A percentile compares a stretch with the other conserved stretches of the same genome.
Conservation (phyloP, 257 asterid species). For the Avicennia marina region DNA sequence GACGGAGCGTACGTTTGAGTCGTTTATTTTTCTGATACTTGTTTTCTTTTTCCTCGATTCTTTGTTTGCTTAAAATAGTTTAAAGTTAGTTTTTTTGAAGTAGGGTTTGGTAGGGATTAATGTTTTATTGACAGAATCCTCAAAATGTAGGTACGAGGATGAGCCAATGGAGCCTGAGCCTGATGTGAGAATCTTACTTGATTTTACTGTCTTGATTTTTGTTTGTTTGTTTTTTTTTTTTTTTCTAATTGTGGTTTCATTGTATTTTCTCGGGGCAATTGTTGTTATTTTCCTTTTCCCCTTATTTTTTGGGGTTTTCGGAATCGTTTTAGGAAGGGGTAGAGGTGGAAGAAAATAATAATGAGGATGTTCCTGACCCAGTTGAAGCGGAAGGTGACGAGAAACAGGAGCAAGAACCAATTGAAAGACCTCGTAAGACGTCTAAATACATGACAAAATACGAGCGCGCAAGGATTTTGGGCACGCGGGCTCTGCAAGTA, state of each 20-base stretch:
- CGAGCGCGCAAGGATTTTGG: constrained; percentile 64
- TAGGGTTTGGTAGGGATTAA: constrained; percentile 15
- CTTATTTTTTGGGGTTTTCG: too few species aligned
- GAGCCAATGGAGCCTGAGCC: constrained; percentile 59
- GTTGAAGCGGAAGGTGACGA: constrained; percentile 47
- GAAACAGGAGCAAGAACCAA: constrained; percentile 36
- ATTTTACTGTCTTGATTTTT: neutral
- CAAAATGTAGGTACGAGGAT: constrained; percentile 40
- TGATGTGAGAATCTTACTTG: constrained; percentile 37
- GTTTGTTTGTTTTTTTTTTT: neutral
- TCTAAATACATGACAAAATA: constrained; percentile 66
- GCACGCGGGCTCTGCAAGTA: constrained; percentile 61
- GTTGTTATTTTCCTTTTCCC: too few species aligned
- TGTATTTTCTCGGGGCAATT: neutral
- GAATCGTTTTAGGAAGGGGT: constrained; percentile 71
- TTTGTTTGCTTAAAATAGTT: neutral
- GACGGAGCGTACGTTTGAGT: constrained; percentile 41
- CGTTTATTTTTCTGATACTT: neutral
- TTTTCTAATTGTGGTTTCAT: neutral
- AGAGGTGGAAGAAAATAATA: constrained; percentile 38
- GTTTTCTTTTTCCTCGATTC: neutral
- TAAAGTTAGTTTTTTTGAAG: neutral
- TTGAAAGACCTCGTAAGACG: constrained; percentile 45
- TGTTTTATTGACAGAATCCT: neutral
- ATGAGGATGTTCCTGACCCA: constrained; percentile 40